Evolutionary conservation across 2,329 filamentous ascomycete species (phyloP), one percentile per base, ranked within the genome.

Genomic region (Cordyceps fumosorosea): DNA sequence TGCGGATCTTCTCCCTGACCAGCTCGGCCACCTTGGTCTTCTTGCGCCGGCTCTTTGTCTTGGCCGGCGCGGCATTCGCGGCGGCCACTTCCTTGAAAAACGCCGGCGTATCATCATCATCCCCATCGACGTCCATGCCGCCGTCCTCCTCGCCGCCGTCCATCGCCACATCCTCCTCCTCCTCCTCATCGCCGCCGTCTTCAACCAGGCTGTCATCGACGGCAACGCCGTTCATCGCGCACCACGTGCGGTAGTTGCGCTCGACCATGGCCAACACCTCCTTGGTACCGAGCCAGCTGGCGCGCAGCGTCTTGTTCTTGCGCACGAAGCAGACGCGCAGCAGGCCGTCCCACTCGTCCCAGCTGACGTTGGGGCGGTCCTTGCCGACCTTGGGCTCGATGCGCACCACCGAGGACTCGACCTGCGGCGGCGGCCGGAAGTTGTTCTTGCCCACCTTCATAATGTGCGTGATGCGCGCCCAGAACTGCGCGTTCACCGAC

Each of bases 391-490:
- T 96, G 24, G 92, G 92, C 71, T 93, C 90, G 67, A 97, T 89
- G 64, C 93, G 84, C 54, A 97, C 92, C 7, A 97, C 93, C 63
- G 89, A 93, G 8, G 87, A 91, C 76, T 99, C 95, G 63, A 99
- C 95, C 70, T 91, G 85, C 10, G 95, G 95, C 0, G 95, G 93
- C 0, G 95, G 95, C 65, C 91, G 91, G 83, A 98, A 99, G 78
- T 98, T 98, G 76, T 96, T 95, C 76, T 89, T 90, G 66, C 93
- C 92, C 52, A 98, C 93, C 78, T 96, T 96, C 88, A 96, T 91
- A 68, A 96, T 86, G 74, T 83, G 80, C n/a, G 79, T 80, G 69
- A 82, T 80, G 64, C 80, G 81, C 64, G 81, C 90, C 74, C 79
- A 97, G 82, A 98, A 96, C 73, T 98, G 93, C 20, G 90, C 91